These are phyloP conservation scores for Geoglossum cookeanum DNA, from an alignment of 2,329 filamentous ascomycete species.

Conservation along the genomic window DNA sequence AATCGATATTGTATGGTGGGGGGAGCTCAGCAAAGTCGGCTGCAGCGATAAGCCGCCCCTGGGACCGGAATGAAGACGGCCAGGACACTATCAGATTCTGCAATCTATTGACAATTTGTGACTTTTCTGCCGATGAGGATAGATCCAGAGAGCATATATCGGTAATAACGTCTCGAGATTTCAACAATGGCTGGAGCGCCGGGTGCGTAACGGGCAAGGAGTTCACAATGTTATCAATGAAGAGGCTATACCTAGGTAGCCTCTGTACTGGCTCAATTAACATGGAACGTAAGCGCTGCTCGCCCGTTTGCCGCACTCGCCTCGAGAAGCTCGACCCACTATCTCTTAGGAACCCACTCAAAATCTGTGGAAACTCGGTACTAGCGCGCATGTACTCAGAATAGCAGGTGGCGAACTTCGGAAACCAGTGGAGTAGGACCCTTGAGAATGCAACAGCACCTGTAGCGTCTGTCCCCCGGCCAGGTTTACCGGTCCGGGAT, in stretches of 20 bases:
- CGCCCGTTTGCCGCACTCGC: constrained; percentile 63
- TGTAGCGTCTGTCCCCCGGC: constrained; percentile 47
- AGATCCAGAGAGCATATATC: constrained; percentile 91
- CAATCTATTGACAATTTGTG: constrained; percentile 53
- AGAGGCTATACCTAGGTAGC: constrained; percentile 79
- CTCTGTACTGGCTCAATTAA: constrained; percentile 94
- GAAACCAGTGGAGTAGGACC: constrained; percentile 77
- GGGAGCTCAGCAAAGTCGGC: constrained; percentile 61
- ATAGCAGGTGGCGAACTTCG: constrained; percentile 78
- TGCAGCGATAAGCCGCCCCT: constrained; percentile 62
- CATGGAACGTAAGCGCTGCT: constrained; percentile 76
- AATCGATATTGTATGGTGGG: constrained; percentile 44
- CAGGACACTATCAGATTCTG: constrained; percentile 60
- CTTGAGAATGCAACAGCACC: constrained; percentile 64
- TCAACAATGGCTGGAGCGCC: constrained; percentile 63
- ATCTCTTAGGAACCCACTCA: constrained; percentile 58
- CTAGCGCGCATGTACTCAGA: constrained; percentile 85
- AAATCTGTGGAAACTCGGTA: constrained; percentile 63
- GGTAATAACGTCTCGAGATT: constrained; percentile 80
- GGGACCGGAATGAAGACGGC: constrained; percentile 51
- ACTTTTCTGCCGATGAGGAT: constrained; percentile 43
- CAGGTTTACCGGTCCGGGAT: constrained; percentile 26
- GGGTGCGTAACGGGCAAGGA: constrained; percentile 74
- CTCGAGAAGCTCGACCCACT: constrained; percentile 68
- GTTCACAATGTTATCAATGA: constrained; percentile 87